Base-by-base conservation (phyloP, 495 filamentous ascomycete species). In the Pseudoneurospora amorphoporcata region DNA sequence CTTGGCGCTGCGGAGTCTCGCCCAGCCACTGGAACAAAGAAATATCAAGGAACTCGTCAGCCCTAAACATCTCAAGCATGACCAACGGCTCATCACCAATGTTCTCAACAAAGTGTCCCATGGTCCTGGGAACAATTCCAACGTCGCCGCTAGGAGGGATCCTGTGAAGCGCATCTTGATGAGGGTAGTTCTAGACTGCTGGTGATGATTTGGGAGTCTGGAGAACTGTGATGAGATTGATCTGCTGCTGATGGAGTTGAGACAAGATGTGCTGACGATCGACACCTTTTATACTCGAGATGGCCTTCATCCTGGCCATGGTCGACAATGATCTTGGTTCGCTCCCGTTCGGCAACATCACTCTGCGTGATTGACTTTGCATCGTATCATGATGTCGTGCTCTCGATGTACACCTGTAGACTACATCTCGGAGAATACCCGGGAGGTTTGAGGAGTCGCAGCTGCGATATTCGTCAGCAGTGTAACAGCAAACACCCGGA, bases 1-100 rank as follows among this genome's bases (percentile, higher is more conserved):
- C 89, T 80, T 90, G 81, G 53, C 85, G 77, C 78, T 84, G 81
- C 32, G 90, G 90, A 16, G 88, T 90, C 82, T 90, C 87, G 5
- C 88, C 90, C 75, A 92, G 77, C 90, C 90, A 92, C 78, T 92
- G 88, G 76, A 89, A 89, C 17, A 91, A 81, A 5, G 86, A 88
- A 75, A 92, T 89, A 71, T 91, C 89, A 43, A 84, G 80, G 73
- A 89, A 89, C 73, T 85, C 80, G 69, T 89, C 87, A 0, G 87
- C 83, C 9, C 85, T 82, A 79, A 89, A 89, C 14, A 90, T 81
- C 76, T 90, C 88, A 43, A 90, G 79, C 81, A 89, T 83, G 75
- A 88, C 87, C n/a, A 90, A 71, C 47, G 87, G 86, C 70, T 88
- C 86, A 45, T 88, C 86, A 37, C 85, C 86, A 69, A 88, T 83